Evolutionary conservation across 2,329 filamentous ascomycete species (phyloP).

Genomic region (Hysterium pulicare): DNA sequence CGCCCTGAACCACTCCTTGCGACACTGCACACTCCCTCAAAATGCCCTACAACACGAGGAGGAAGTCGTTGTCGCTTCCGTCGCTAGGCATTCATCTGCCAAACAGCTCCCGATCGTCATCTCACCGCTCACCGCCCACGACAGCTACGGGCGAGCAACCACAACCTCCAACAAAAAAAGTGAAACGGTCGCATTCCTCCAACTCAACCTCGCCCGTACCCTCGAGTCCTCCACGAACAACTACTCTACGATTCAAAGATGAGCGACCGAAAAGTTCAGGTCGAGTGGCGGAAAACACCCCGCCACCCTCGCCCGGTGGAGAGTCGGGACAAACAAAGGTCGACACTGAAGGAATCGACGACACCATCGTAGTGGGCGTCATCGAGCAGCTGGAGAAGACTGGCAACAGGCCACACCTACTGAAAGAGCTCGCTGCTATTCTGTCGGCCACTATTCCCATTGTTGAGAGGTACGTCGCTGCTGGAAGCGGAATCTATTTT

Average conservation of each 20-base stretch:
- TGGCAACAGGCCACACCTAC: slow-evolving; percentile 86
- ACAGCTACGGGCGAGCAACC: slow-evolving; percentile 53
- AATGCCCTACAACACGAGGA: slow-evolving; percentile 96
- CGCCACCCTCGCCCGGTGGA: slow-evolving; percentile 68
- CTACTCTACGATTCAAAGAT: slow-evolving; percentile 46
- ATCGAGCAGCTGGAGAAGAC: slow-evolving; percentile 86
- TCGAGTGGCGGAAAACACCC: slow-evolving; percentile 64
- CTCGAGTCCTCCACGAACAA: slow-evolving; percentile 45
- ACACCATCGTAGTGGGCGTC: slow-evolving; percentile 90
- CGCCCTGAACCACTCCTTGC: slow-evolving; percentile 3
- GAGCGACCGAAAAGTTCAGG: slow-evolving; percentile 47
- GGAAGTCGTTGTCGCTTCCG: slow-evolving; percentile 90
- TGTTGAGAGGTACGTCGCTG: slow-evolving; percentile 80
- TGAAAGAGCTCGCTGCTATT: slow-evolving; percentile 85
- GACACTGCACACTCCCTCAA: slow-evolving; percentile 18
- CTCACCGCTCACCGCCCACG: slow-evolving; percentile 55
- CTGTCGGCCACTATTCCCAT: slow-evolving; percentile 73
- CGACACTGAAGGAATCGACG: slow-evolving; percentile 80
- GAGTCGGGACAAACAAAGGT: slow-evolving; percentile 55
- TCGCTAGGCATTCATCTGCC: slow-evolving; percentile 88
- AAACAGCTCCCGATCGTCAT: slow-evolving; percentile 49
- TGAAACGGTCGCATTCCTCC: slow-evolving; percentile 71
- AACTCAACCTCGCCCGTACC: slow-evolving; percentile 38
- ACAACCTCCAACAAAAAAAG: slow-evolving; percentile 55
- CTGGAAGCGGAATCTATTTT: slow-evolving; percentile 7